Percentiles rank a stretch among this genome's conserved stretches.
Evolutionary conservation across 352 stramenopile genomes (phyloP).

Genomic region (Phytopythium sindhum): DNA sequence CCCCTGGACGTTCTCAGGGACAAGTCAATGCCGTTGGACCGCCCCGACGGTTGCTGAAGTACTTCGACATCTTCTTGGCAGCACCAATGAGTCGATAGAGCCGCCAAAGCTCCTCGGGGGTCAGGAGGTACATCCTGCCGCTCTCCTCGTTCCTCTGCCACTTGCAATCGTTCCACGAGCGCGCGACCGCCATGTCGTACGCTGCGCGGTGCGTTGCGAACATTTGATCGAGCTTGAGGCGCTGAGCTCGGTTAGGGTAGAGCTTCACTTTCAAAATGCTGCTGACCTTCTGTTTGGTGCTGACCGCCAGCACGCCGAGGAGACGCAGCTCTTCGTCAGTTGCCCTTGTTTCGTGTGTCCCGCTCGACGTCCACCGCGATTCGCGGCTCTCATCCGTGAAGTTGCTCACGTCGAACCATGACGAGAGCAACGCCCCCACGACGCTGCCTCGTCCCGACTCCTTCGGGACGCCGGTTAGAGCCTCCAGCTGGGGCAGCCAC

Average conservation of each 20-base stretch:
- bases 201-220: constrained; percentile 4
- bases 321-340: neutral
- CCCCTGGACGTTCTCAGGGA: constrained; percentile 7
- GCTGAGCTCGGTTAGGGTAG: neutral
- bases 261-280: neutral
- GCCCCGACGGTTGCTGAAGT: constrained; percentile 13
- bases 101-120: too few species aligned
- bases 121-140: too few species aligned
- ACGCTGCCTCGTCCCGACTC: too few species aligned
- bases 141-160: neutral
- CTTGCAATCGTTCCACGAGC: neutral
- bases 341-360: too few species aligned
- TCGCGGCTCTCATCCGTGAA: neutral
- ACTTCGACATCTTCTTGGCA: neutral
- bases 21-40: constrained; percentile 1
- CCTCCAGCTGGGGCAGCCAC: neutral
- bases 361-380: neutral
- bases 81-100: too few species aligned
- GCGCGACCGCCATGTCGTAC: constrained; percentile 3
- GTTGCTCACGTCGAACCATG: neutral
- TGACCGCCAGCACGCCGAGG: neutral
- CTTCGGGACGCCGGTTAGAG: too few species aligned
- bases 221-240: neutral
- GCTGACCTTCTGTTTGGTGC: neutral
- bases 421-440: too few species aligned